Evolutionary conservation across 305 asterid genomes (phyloP), one percentile per base, ranked within the genome.

Genomic region (Striga hermonthica): DNA sequence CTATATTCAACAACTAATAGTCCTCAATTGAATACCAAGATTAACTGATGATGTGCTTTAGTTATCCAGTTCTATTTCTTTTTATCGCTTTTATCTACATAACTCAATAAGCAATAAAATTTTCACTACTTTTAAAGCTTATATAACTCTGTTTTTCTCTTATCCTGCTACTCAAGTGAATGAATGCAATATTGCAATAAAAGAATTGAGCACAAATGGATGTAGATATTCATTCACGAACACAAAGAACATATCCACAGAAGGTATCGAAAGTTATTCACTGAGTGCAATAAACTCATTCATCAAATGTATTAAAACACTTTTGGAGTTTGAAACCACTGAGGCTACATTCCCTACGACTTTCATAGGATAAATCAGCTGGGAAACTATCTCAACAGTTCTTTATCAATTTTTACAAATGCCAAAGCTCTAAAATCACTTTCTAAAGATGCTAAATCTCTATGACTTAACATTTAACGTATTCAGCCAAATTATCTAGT

Each of bases 281-380:
- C 31, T 2, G 31, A 22, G 31, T 22, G 31, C 31, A 22, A 22
- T 54, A 39, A 59, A 64, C 72, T 64, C 41, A 53, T 67, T 68
- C 60, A 49, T 11, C 44, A 48, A 48, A 57, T n/a, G 12, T n/a
- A 56, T 55, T 43, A 64, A 52, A 57, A 53, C 45, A 62, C 60
- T 54, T 64, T 53, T 13, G 31, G 4, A 47, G 45, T 34, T 59
- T 36, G 36, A 50, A 39, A 50, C n/a, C 14, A 43, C 50, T 64
- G 60, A 11, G n/a, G 40, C 55, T 39, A 16, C n/a, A 50, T 47
- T 63, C 47, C 39, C 22, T 41, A 43, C 10, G 45, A 12, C 50
- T 48, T 69, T 38, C 39, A 70, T 57, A 62, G 48, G 58, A 61
- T n/a, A 70, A 50, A 70, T 70, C 41, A 53, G 59, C 15, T 7